A percentile compares a stretch with the other conserved stretches of the same genome.
These are phyloP conservation scores for Podaxis rugospora DNA, from an alignment of 768 basidiomycete genomes.

Conservation along the genomic window DNA sequence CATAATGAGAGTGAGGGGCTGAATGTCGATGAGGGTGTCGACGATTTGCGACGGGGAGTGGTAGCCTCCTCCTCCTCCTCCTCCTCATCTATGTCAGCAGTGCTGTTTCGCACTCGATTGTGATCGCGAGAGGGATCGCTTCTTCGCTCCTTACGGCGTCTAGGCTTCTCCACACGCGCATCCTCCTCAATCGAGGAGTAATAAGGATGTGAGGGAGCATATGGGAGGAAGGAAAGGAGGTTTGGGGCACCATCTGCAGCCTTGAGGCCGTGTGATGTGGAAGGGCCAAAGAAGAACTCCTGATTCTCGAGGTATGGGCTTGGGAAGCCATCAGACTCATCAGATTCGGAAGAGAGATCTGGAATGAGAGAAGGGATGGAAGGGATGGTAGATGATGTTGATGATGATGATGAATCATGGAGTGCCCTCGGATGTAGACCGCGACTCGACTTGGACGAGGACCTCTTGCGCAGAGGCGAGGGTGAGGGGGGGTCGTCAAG, in stretches of 20 bases:
- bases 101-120: slow-evolving; percentile 33
- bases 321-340: slow-evolving; percentile 56
- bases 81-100: slow-evolving; percentile 14
- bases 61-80: slow-evolving; percentile 9
- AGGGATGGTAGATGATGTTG: slow-evolving; percentile 14
- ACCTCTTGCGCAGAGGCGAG: slow-evolving; percentile 27
- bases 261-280: slow-evolving; percentile 5
- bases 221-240: slow-evolving; percentile 33
- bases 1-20: slow-evolving; percentile 1
- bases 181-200: slow-evolving; percentile 13
- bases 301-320: slow-evolving; percentile 28
- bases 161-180: slow-evolving; percentile 14
- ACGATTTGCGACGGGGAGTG: background rate
- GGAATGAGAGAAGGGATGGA: slow-evolving; percentile 48
- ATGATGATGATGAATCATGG: slow-evolving; percentile 10
- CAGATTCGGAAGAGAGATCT: slow-evolving; percentile 59
- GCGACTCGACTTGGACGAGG: slow-evolving; percentile 10
- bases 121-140: slow-evolving; percentile 31
- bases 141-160: slow-evolving; percentile 24
- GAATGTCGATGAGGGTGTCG: background rate
- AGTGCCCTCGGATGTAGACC: slow-evolving; percentile 5
- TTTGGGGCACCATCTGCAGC: slow-evolving; percentile 11
- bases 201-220: slow-evolving; percentile 25
- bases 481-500: slow-evolving; percentile 46
- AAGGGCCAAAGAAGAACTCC: slow-evolving; percentile 14